Percentiles rank a stretch among this genome's conserved stretches.
Conservation (phyloP, 805 yeast species). For the Lachancea waltii region DNA sequence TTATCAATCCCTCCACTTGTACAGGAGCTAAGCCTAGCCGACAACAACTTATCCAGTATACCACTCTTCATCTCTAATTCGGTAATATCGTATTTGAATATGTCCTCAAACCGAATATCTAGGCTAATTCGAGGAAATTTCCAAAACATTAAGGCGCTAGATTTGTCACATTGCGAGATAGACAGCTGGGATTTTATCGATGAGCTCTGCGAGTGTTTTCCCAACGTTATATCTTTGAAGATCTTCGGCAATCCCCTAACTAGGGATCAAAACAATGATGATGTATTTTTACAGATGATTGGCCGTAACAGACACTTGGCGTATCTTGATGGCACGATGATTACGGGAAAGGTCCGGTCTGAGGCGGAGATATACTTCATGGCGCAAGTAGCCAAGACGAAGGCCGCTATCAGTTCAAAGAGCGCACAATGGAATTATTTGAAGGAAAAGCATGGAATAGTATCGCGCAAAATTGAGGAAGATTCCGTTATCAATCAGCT, state of each 20-base stretch:
- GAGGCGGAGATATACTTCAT: conserved; percentile 68
- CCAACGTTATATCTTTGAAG: conserved; percentile 41
- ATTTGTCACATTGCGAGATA: background rate
- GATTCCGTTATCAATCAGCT: background rate
- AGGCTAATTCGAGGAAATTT: background rate
- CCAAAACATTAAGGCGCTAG: background rate
- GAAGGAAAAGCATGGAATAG: conserved; percentile 11
- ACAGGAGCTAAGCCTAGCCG: conserved; percentile 18
- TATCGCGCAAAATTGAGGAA: background rate
- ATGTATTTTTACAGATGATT: conserved; percentile 33
- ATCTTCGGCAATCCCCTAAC: conserved; percentile 49
- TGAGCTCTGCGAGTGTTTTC: conserved; percentile 25
- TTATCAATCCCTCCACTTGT: conserved; percentile 11
- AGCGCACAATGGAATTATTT: conserved; percentile 39
- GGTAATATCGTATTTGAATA: background rate
- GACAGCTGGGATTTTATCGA: conserved; percentile 1
- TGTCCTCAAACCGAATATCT: background rate
- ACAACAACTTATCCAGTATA: conserved; percentile 6
- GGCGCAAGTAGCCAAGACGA: conserved; percentile 36
- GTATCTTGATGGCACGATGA: conserved; percentile 51
- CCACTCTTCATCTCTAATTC: background rate
- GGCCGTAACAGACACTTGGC: conserved; percentile 39
- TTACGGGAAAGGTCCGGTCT: conserved; percentile 41
- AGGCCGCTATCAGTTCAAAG: conserved; percentile 21
- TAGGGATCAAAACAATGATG: conserved; percentile 16